A percentile compares a stretch with the other conserved stretches of the same genome.
These are phyloP conservation scores for Fusarium subglutinans DNA, from an alignment of 2,329 filamentous ascomycete species.

Conservation along the genomic window DNA sequence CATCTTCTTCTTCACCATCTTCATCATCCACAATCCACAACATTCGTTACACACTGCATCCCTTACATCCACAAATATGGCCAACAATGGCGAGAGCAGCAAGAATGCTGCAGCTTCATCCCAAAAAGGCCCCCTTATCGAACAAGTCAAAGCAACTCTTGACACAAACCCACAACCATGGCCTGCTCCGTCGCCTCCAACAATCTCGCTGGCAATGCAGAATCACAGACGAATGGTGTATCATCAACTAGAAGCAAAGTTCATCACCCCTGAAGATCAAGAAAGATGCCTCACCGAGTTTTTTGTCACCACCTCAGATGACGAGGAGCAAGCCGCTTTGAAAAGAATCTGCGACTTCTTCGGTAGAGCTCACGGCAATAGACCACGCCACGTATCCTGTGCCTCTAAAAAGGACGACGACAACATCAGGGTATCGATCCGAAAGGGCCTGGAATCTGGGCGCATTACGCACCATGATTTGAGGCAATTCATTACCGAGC, in stretches of 20 bases:
- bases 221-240: not conserved
- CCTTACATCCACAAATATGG: not conserved
- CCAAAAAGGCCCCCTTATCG: not conserved
- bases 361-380: not conserved
- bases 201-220: not conserved
- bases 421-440: not conserved
- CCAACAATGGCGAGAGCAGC: not conserved
- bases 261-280: not conserved
- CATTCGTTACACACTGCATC: not conserved
- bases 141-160: not conserved
- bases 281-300: not conserved
- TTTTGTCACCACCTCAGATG: not conserved
- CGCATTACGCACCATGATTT: not conserved
- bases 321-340: not conserved
- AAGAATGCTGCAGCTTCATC: not conserved
- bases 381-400: not conserved
- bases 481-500: not conserved
- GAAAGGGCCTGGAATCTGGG: not conserved
- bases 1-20: too few relatives aligned
- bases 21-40: too few relatives aligned
- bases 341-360: not conserved
- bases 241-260: not conserved
- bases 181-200: not conserved
- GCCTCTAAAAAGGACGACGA: not conserved
- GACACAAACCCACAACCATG: not conserved